Percentiles rank a stretch among this genome's conserved stretches.
Evolutionary conservation across 306 rosid species (phyloP).

Genomic region (Elaeagnus macrophylla): DNA sequence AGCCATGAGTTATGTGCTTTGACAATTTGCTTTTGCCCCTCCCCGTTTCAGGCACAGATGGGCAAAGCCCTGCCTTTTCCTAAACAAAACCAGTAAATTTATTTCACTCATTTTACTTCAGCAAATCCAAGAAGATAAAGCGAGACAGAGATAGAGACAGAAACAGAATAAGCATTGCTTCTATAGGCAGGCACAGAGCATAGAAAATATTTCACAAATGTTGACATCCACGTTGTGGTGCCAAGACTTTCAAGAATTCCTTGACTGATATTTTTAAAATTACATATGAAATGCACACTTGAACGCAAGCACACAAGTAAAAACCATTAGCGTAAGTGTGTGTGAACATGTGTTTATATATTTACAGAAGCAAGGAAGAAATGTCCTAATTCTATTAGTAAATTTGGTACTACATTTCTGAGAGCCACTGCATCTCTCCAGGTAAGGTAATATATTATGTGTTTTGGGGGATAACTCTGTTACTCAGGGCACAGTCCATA

Average conservation of each 20-base stretch:
- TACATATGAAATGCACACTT: too few relatives aligned
- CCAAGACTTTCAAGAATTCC: neutral
- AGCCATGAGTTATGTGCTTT: slow-evolving; percentile 44
- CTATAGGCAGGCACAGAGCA: neutral
- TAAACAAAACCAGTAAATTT: neutral
- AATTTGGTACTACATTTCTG: too few relatives aligned
- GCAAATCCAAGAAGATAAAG: too few relatives aligned
- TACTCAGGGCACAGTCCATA: neutral
- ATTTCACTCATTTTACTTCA: neutral
- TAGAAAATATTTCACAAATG: neutral
- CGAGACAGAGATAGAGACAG: too few relatives aligned
- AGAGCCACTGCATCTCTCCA: neutral
- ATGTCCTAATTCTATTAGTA: too few relatives aligned
- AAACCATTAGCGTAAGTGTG: too few relatives aligned
- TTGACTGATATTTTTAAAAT: too few relatives aligned
- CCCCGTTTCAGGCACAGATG: slow-evolving; percentile 40
- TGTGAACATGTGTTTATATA: too few relatives aligned
- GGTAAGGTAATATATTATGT: neutral
- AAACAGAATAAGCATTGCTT: neutral
- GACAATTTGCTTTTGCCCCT: slow-evolving; percentile 48
- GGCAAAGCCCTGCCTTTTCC: slow-evolving; percentile 12
- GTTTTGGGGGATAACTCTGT: neutral
- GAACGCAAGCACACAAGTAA: too few relatives aligned
- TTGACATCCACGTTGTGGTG: neutral
- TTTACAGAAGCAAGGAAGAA: too few relatives aligned